Evolutionary conservation across 73 alveolate species (phyloP).

Genomic region (Symbiodinium natans): DNA sequence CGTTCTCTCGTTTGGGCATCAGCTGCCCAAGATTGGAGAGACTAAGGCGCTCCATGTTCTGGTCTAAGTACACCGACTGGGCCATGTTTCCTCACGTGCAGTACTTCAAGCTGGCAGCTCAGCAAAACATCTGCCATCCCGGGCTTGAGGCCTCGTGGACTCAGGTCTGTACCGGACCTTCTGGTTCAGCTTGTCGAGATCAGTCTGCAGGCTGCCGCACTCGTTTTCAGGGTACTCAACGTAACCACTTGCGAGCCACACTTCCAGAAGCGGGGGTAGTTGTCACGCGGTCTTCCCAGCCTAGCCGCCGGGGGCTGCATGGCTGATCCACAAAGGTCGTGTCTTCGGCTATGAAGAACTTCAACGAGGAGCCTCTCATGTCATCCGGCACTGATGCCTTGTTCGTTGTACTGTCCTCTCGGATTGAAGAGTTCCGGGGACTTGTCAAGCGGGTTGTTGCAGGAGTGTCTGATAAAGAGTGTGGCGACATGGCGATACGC

Average conservation of each 20-base stretch:
- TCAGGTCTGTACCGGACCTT: slow-evolving; percentile 66
- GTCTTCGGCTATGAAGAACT: slow-evolving; percentile 61
- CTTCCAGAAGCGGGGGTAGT: background rate
- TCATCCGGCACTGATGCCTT: background rate
- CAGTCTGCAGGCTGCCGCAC: background rate
- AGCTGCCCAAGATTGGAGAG: background rate
- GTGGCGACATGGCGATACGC: slow-evolving; percentile 69
- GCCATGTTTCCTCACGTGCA: slow-evolving; percentile 93
- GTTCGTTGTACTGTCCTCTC: background rate
- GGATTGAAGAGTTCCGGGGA: background rate
- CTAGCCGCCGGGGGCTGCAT: background rate
- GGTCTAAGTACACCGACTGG: slow-evolving; percentile 86
- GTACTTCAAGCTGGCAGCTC: slow-evolving; percentile 35
- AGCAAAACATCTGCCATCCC: background rate
- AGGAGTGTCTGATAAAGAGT: slow-evolving; percentile 59
- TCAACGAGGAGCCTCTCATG: slow-evolving; percentile 39
- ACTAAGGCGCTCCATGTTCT: slow-evolving; percentile 45
- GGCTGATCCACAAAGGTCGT: background rate
- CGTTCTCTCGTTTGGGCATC: background rate
- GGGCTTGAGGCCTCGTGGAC: background rate
- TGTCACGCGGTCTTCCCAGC: background rate
- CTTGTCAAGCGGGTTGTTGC: background rate
- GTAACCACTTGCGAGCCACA: background rate
- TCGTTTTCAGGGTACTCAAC: background rate
- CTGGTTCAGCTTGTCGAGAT: slow-evolving; percentile 35